These are phyloP conservation scores for Schrenkiella parvula DNA, from an alignment of 345 rosid species.

Conservation along the genomic window DNA sequence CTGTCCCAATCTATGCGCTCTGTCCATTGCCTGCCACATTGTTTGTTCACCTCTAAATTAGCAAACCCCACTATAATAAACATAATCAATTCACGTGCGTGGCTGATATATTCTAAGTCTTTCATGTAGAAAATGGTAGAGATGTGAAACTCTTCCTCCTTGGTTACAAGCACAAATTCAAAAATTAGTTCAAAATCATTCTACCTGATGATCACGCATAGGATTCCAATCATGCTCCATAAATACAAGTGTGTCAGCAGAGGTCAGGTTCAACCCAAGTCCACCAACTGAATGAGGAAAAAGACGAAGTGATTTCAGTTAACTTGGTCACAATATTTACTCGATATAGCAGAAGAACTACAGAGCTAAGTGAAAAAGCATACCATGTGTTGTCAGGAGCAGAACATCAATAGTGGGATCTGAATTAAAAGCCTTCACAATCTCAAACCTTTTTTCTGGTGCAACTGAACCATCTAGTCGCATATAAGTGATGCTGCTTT, in stretches of 20 bases:
- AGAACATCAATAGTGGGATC: conserved; percentile 96
- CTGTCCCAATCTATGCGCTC: conserved; percentile 98
- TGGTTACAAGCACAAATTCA: not conserved
- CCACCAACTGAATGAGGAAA: conserved; percentile 73
- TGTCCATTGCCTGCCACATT: conserved; percentile 90
- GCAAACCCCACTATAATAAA: not conserved
- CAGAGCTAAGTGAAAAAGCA: conserved; percentile 11
- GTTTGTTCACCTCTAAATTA: conserved; percentile 23
- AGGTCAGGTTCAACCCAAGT: conserved; percentile 96
- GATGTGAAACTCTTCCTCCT: not conserved
- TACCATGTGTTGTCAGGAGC: conserved; percentile 96
- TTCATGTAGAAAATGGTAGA: not conserved
- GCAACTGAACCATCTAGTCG: conserved; percentile 97
- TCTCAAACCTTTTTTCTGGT: conserved; percentile 89
- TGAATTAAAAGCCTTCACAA: conserved; percentile 95
- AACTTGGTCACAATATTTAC: conserved; percentile 4
- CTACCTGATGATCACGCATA: conserved; percentile 98
- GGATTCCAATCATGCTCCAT: conserved; percentile 99
- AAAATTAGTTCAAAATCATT: not conserved
- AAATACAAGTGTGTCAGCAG: conserved; percentile 94
- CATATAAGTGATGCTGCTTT: conserved; percentile 82
- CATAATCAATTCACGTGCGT: not conserved
- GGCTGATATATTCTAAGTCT: not conserved
- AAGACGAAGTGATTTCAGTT: not conserved
- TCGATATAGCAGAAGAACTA: not conserved